Base-by-base conservation (phyloP, 331 rosid species). In the Arachis monticola region DNA sequence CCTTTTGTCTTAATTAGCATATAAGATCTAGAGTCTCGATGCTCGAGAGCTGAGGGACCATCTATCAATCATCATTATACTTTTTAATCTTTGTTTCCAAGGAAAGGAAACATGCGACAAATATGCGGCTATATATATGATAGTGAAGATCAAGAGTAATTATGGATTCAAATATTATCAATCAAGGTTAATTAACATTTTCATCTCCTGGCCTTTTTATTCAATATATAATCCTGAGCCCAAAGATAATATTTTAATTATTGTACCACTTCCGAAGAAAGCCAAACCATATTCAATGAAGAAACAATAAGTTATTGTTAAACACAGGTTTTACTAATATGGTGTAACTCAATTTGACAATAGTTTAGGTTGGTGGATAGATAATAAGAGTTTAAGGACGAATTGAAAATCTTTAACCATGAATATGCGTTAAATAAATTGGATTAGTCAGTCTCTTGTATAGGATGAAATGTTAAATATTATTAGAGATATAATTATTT, bases 31-130 rank as follows among this genome's bases (percentile, higher is more conserved):
- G 40, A 35, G 27, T 22, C 11, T 72, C 62, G 80, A 17, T 53
- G 44, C 35, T 41, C 17, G 44, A 35, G 40, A 22, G 27, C 27
- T 22, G 27, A 77, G 63, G 78, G 75, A 69, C 64, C 78, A 50
- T 74, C 64, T 75, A 50, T 74, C 38, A 74, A 48, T 2, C 58
- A 58, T 64, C 67, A 76, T 67, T 70, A 10, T 61, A 41, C 51
- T 53, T 72, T 72, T 31, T 4, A 77, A 45, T 59, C 85, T 80
- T 84, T 84, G 72, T 66, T 84, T 80, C 60, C 56, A 77, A 57
- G 85, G 64, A 70, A 83, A 82, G 79, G 44, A 53, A 44, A n/a
- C 58, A 65, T 30, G 8, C 31, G 40, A 12, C 72, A 52, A 22
- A 44, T 64, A 40, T 53, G 10, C 31, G 66, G 64, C 62, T 22